phyloP scores from a whole-genome alignment of 257 asterid species.

The Voacanga thouarsii region DNA sequence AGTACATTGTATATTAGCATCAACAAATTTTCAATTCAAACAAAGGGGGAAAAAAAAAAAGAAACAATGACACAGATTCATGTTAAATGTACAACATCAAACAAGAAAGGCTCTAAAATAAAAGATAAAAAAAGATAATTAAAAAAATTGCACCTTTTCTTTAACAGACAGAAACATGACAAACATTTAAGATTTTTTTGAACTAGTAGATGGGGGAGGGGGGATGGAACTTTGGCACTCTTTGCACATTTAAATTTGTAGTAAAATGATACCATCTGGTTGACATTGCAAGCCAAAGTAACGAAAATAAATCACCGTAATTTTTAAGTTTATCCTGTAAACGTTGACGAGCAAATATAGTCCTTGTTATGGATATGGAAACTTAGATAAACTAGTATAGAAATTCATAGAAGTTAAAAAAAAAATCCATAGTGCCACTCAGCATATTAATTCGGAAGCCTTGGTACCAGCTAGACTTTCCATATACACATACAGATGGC shows the following conservation, averaged over 20 bases:
- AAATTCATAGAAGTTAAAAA: no score
- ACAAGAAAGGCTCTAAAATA: neutral
- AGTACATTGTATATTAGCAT: conserved; percentile 19
- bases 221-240: neutral
- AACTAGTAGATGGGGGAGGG: neutral
- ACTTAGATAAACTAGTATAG: neutral
- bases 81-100: conserved; percentile 1
- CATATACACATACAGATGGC: neutral
- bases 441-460: neutral
- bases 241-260: neutral
- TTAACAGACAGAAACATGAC: neutral
- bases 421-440: neutral
- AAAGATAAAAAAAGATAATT: neutral
- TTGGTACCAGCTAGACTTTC: neutral
- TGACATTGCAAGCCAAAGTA: neutral
- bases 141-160: no score
- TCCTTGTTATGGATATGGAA: neutral
- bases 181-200: neutral
- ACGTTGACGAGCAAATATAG: neutral
- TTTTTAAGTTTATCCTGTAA: neutral
- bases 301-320: neutral
- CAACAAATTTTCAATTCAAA: neutral
- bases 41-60: neutral
- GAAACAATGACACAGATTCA: neutral
- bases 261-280: neutral